Evolutionary conservation across 2,329 filamentous ascomycete genomes (phyloP), one percentile per base, ranked within the genome.

Genomic region (Tolypocladium tropicale): DNA sequence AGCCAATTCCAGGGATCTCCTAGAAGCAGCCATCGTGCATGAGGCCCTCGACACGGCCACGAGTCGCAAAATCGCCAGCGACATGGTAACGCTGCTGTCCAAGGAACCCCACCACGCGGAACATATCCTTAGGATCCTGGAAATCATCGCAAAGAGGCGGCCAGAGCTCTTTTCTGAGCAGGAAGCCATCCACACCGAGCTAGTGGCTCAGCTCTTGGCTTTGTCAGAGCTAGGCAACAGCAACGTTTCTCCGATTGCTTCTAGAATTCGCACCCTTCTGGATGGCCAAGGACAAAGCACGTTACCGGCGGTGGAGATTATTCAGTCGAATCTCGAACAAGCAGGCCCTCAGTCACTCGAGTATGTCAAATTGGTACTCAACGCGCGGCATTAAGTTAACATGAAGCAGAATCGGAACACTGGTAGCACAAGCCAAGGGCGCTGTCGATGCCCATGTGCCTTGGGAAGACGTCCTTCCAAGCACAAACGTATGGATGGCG

Each of bases 401-500:
- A n/a, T n/a, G 30, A 33, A 14, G 0, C 34, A 80, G 77, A 12
- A 74, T 84, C 16, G 72, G 78, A 21, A 84, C 80, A 0, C 65
- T 85, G 46, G 73, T 79, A 1, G 70, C 76, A 18, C 80, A 78
- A 16, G 68, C 74, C 6, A 65, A 69, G 18, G 65, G 67, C 2
- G 72, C 71, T 0, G 58, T 63, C 1, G 64, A 68, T 1, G 61
- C 68, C 1, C 60, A 62, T 4, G 64, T 64, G 10, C 59, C 65
- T 0, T 58, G 67, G 1, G 69, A 75, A 58, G 74, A 77, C 12
- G 69, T 93, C 5, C 74, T 94, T 39, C 90, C 90, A 0, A 79
- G 79, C 61, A 72, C 76, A 0, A 72, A 78, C 2, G 71, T 81
- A 11, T 96, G 92, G 91, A 76, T 79, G 62, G 62, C 76, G 16